These are phyloP conservation scores for thale cress (Arabidopsis thaliana) DNA, from an alignment of 345 rosid genomes.

Conservation along the genomic window TAIR10.1 NC_003075.7:17642501-17643000, in stretches of 20 bases:
- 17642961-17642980: background rate
- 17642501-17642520: background rate
- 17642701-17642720: slow-evolving; percentile 41
- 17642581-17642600: slow-evolving; percentile 21
- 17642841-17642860: no score
- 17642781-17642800: background rate
- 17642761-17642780: background rate
- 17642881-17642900: no score
- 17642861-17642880: no score
- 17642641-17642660: slow-evolving; percentile 23
- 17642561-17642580: slow-evolving; percentile 33
- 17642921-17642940: no score
- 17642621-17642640: background rate
- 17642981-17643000: background rate
- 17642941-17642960: no score
- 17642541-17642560: slow-evolving; percentile 32
- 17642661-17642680: slow-evolving; percentile 44
- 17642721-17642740: slow-evolving; percentile 36
- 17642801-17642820: background rate
- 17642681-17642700: slow-evolving; percentile 22
- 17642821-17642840: no score
- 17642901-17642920: background rate
- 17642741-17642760: background rate
- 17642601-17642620: background rate
- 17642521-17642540: background rate